phyloP scores from a whole-genome alignment of 148 eudicot genomes.

The Diospyros kaki region DNA sequence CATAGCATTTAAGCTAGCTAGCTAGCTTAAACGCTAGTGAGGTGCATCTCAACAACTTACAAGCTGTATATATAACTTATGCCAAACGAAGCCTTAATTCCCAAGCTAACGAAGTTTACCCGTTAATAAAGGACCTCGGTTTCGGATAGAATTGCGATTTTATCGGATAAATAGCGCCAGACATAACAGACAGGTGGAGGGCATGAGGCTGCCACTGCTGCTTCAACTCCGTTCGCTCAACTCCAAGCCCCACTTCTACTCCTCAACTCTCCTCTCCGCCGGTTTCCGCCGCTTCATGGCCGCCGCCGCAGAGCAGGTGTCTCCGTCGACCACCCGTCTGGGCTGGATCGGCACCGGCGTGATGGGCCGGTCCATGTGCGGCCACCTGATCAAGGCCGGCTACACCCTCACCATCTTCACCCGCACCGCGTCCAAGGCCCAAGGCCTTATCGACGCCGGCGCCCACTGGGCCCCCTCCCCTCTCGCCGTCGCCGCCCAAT shows the following conservation, averaged over 20 bases:
- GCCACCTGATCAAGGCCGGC: constrained; percentile 86
- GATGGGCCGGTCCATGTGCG: constrained; percentile 93
- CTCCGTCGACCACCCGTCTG: constrained; percentile 61
- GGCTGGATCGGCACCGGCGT: constrained; percentile 99
- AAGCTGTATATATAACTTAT: too few species aligned
- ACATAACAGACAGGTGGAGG: neutral
- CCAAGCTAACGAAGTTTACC: neutral
- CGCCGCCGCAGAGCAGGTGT: constrained; percentile 32
- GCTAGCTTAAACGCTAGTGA: too few species aligned
- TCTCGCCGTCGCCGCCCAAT: constrained; percentile 50
- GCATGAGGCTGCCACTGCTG: constrained; percentile 10
- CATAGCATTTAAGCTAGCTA: too few species aligned
- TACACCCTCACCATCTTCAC: constrained; percentile 78
- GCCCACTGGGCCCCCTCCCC: constrained; percentile 70
- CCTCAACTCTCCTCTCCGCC: constrained; percentile 5
- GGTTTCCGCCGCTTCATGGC: constrained; percentile 46
- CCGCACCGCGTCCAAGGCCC: constrained; percentile 83
- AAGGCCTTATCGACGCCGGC: constrained; percentile 47
- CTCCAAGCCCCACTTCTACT: constrained; percentile 17
- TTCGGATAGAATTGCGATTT: neutral
- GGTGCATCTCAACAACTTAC: too few species aligned
- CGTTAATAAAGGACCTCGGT: neutral
- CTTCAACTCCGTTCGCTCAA: constrained; percentile 16
- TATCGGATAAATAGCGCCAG: neutral
- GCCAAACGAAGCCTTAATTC: neutral